These are phyloP conservation scores for Phytophthora cryptogea DNA, from an alignment of 352 stramenopile species.

Conservation along the genomic window DNA sequence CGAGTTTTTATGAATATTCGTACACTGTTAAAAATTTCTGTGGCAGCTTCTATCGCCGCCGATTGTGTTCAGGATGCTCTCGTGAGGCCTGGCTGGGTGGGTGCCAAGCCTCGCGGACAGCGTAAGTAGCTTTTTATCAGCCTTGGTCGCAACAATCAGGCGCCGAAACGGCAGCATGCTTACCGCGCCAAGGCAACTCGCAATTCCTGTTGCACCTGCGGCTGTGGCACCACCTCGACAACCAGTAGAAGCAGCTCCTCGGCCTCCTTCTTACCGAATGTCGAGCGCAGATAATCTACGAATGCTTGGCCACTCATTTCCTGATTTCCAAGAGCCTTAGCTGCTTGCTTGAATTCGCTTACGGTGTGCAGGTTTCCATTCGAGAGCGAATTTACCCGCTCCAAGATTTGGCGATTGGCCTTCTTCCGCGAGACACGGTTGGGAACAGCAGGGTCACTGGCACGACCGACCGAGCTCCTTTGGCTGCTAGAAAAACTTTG, in stretches of 20 bases:
- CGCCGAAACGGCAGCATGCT: constrained; percentile 1
- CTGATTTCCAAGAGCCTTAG: constrained; percentile 70
- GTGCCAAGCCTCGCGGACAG: constrained; percentile 4
- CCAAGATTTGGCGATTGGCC: constrained; percentile 70
- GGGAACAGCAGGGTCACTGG: constrained; percentile 26
- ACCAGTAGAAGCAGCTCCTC: constrained; percentile 68
- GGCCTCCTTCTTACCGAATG: constrained; percentile 59
- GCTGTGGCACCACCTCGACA: constrained; percentile 64
- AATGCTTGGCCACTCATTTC: constrained; percentile 73
- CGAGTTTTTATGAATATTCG: constrained; percentile 40
- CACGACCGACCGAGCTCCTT: constrained; percentile 17
- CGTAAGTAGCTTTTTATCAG: constrained; percentile 8
- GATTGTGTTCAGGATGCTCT: constrained; percentile 23
- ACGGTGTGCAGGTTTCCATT: constrained; percentile 53
- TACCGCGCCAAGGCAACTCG: constrained; percentile 51
- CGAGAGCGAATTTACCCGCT: constrained; percentile 61
- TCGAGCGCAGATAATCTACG: constrained; percentile 58
- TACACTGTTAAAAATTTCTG: constrained; percentile 40
- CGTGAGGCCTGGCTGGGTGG: constrained; percentile 3
- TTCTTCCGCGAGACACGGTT: constrained; percentile 54
- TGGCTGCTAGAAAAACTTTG: constrained; percentile 36
- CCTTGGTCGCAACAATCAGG: not conserved
- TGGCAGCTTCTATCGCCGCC: constrained; percentile 42
- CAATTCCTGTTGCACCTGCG: constrained; percentile 63
- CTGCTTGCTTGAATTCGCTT: constrained; percentile 65